A percentile compares a stretch with the other conserved stretches of the same genome.
These are phyloP conservation scores for Logfia minima DNA, from an alignment of 129 eudicot species.

Conservation along the genomic window DNA sequence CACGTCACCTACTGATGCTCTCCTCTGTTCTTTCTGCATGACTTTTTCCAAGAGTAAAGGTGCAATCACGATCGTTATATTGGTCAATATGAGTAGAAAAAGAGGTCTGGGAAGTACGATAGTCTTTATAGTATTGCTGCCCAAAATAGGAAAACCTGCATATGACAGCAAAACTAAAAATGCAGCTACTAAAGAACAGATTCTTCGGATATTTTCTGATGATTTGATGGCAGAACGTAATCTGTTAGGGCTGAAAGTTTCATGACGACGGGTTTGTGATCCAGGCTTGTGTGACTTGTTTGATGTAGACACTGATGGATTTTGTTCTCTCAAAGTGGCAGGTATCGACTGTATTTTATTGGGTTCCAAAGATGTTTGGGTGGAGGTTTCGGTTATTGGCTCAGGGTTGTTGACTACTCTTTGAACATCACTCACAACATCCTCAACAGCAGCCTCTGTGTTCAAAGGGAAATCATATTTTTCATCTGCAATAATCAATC, in stretches of 20 bases:
- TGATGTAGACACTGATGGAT: conserved; percentile 16
- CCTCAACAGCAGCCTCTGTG: background rate
- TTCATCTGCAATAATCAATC: conserved; percentile 25
- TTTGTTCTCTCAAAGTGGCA: conserved; percentile 16
- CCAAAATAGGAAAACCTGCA: conserved; percentile 46
- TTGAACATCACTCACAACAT: conserved; percentile 19
- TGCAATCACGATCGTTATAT: conserved; percentile 52
- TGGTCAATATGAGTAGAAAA: conserved; percentile 62
- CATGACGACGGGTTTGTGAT: conserved; percentile 24
- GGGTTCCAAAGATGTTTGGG: conserved; percentile 17
- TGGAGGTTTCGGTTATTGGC: conserved; percentile 13
- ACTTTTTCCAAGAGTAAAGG: conserved; percentile 44
- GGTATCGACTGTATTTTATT: conserved; percentile 20
- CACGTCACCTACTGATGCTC: conserved; percentile 32
- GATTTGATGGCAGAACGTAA: conserved; percentile 51
- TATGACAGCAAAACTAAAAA: conserved; percentile 59
- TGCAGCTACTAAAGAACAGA: conserved; percentile 51
- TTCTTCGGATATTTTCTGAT: conserved; percentile 49
- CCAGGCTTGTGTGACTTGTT: conserved; percentile 17
- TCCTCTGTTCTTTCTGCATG: conserved; percentile 17
- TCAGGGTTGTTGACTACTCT: conserved; percentile 14
- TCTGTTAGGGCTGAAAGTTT: conserved; percentile 37
- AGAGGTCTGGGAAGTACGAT: conserved; percentile 61
- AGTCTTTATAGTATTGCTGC: conserved; percentile 22
- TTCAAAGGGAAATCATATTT: conserved; percentile 11